Evolutionary conservation across 225 moss, liverwort and hornwort species (phyloP).

Genomic region (Neckera pumila): DNA sequence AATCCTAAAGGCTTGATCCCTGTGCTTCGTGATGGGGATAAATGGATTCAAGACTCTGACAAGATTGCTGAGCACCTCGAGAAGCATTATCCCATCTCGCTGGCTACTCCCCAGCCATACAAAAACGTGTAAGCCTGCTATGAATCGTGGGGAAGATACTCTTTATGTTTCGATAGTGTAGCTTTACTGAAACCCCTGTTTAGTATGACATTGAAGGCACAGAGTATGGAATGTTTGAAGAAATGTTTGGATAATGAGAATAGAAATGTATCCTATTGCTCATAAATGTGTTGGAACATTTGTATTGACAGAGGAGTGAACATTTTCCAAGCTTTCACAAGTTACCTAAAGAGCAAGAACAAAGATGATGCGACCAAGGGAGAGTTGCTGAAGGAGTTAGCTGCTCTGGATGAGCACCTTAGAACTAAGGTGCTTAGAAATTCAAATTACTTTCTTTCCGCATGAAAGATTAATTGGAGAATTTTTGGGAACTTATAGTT

Average conservation of each 20-base stretch:
- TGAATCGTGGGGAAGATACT: background rate
- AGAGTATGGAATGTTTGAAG: background rate
- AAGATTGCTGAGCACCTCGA: slow-evolving; percentile 77
- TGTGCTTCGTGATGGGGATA: slow-evolving; percentile 63
- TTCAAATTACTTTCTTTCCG: background rate
- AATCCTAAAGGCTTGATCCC: slow-evolving; percentile 90
- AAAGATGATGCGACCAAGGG: slow-evolving; percentile 41
- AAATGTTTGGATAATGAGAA: background rate
- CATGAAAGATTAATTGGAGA: background rate
- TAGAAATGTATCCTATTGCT: background rate
- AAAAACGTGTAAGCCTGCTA: slow-evolving; percentile 50
- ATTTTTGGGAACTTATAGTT: too few species aligned
- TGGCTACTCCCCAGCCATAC: slow-evolving; percentile 46
- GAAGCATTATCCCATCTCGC: slow-evolving; percentile 50
- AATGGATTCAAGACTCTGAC: slow-evolving; percentile 87
- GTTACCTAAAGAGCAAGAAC: slow-evolving; percentile 58
- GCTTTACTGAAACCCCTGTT: background rate
- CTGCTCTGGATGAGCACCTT: slow-evolving; percentile 55
- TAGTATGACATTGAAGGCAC: too few species aligned
- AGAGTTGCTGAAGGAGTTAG: slow-evolving; percentile 49
- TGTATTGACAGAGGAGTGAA: slow-evolving; percentile 41
- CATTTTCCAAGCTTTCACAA: slow-evolving; percentile 59
- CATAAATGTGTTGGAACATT: background rate
- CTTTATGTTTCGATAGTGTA: background rate
- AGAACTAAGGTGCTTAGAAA: background rate